Base-by-base conservation (phyloP, 768 basidiomycete species). In the Leucocoprinus leucothites region DNA sequence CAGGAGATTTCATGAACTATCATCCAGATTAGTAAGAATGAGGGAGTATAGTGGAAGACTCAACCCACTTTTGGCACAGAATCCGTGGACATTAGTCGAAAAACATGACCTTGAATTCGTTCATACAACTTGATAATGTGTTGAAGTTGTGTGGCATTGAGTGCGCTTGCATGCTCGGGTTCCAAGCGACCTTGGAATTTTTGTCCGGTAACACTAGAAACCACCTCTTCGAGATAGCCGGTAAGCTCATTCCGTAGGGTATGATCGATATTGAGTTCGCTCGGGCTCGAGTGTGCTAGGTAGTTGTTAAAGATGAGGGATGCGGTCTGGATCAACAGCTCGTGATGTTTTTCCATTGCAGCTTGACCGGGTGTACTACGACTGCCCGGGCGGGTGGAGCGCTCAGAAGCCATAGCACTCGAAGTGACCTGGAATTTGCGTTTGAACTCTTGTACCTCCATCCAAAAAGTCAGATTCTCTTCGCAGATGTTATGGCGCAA, bases 221-320 rank as follows among this genome's bases (percentile, higher is more conserved):
- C 89, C 24, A 94, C 89, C 51, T 97, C 92, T 69, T 88, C 89
- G 58, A 99, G 80, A 68, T 98, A 98, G 61, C 86, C 89, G 56
- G 92, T 89, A 50, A 99, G 79, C 71, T 98, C 97, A 61, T 93
- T 94, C 58, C 97, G 87, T 36, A 99, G 77, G 36, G 89, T 91
- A 68, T 99, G 97, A 67, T 99, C 97, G 61, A 99, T 99, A 72
- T 99, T 99, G 58, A 99, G 82, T 72, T 98, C 97, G 72, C 89
- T 92, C 57, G 87, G 90, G 68, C 93, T 95, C 25, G 94, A 91
- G 1, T 94, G 95, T 0, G 96, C 97, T 21, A 99, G 85, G 65
- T 98, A 99, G 49, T 84, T 94, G 76, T 91, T 87, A 76, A 93
- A 95, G 61, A 94, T 97, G 51, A 87, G 82, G 61, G 96, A 94